Evolutionary conservation across 148 eudicot genomes (phyloP).

Genomic region (Amaranthus cruentus): DNA sequence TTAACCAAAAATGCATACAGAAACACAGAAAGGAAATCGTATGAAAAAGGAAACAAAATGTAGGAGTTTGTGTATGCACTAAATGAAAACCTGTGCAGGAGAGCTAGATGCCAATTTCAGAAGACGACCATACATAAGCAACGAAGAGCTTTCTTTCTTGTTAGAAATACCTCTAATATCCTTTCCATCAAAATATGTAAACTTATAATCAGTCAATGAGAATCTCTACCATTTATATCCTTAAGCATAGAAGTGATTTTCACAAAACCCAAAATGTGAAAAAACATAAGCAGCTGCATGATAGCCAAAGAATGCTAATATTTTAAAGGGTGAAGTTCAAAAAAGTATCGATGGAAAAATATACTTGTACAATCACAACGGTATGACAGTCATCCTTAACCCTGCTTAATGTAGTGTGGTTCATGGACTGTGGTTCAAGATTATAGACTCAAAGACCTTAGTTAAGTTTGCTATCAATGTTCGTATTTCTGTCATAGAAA

Average conservation of each 20-base stretch:
- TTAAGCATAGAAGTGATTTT: background rate
- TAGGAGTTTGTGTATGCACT: background rate
- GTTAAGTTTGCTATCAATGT: background rate
- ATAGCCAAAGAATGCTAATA: background rate
- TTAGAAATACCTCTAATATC: conserved; percentile 19
- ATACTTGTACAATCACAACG: background rate
- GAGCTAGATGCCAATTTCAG: conserved; percentile 53
- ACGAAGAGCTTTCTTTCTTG: conserved; percentile 29
- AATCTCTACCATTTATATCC: conserved; percentile 10
- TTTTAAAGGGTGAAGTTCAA: background rate
- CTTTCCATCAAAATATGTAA: conserved; percentile 29
- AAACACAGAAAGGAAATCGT: background rate
- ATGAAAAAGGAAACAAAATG: background rate
- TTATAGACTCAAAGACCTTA: background rate
- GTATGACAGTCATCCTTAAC: background rate
- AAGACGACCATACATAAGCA: conserved; percentile 67
- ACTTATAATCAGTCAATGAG: conserved; percentile 19
- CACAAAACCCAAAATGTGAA: background rate
- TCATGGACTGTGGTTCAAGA: background rate
- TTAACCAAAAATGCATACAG: background rate
- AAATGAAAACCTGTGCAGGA: conserved; percentile 57
- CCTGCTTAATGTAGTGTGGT: background rate
- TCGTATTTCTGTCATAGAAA: background rate
- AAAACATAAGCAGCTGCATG: background rate
- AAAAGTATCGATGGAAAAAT: background rate